Base-by-base conservation (phyloP, 2,329 filamentous ascomycete genomes). In the Tolypocladium capitatum region DNA sequence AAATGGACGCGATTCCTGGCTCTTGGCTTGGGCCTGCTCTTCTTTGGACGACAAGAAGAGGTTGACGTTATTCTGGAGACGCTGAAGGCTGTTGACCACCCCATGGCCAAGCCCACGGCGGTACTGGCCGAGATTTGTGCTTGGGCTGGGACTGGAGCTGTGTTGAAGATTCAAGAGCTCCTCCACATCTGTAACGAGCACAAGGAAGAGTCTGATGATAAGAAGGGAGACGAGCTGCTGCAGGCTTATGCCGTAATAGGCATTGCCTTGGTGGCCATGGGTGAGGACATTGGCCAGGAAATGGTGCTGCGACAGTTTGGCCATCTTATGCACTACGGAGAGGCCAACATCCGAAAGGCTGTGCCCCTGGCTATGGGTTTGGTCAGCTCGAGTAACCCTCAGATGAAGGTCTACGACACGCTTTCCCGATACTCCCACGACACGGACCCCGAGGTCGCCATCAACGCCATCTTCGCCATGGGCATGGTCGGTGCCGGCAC, bases 401-500 rank as follows among this genome's bases (percentile, higher is more conserved):
- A 98, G 66, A 98, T 98, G 91, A 98, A 97, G 75, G 86, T 98
- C 43, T 98, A 98, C 71, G 92, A 98, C 66, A 98, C 92, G 1
- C 74, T 98, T 11, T 98, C 92, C 46, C 78, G 92, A 61, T 98
- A 98, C 76, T 94, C 86, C 54, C 92, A 98, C 76, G 92, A 98
- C 71, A 98, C 92, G 56, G 92, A 98, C 69, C 94, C 91, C 52
- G 92, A 98, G 60, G 92, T 98, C 43, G 92, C 92, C 35, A 86
- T 98, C 67, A 98, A 97, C 63, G 89, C 92, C 60, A 98, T 98
- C 63, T 98, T 98, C 61, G 90, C 92, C 56, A 98, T 98, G 92
- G 92, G 92, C 68, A 83, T 98, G 50, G 76, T 95, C 34, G 92
- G 92, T 59, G 92, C 92, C 2, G 92, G 92, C 58, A 98, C 92